Evolutionary conservation across 139 green algal genomes (phyloP).

Genomic region (Picochlorum sp.): DNA sequence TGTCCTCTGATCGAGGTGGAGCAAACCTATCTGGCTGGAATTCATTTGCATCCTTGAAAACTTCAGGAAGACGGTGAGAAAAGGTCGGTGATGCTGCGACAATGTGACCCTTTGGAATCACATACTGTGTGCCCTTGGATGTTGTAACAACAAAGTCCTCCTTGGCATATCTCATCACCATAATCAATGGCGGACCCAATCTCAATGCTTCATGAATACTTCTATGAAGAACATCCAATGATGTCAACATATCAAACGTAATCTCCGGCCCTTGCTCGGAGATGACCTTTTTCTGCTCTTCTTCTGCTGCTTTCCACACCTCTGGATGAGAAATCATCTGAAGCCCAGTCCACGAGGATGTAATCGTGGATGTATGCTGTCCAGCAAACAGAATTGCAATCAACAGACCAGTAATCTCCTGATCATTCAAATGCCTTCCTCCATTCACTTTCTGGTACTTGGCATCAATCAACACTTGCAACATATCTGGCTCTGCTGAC

Average conservation of each 20-base stretch:
- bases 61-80: constrained; percentile 60
- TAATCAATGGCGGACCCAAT: constrained; percentile 90
- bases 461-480: constrained; percentile 92
- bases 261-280: constrained; percentile 59
- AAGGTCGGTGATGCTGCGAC: constrained; percentile 81
- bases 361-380: constrained; percentile 96
- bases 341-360: constrained; percentile 79
- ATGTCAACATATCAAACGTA: constrained; percentile 69
- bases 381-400: constrained; percentile 95
- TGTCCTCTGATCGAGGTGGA: constrained; percentile 72
- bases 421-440: constrained; percentile 70
- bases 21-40: constrained; percentile 84
- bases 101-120: constrained; percentile 85
- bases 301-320: constrained; percentile 29
- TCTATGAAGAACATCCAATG: constrained; percentile 86
- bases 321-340: constrained; percentile 55
- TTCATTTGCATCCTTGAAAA: constrained; percentile 64
- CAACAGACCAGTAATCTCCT: constrained; percentile 94
- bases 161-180: constrained; percentile 87
- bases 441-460: constrained; percentile 68
- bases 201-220: constrained; percentile 76
- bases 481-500: constrained; percentile 74
- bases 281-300: constrained; percentile 74
- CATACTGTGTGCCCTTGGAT: constrained; percentile 59
- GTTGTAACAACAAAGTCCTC: constrained; percentile 79